Evolutionary conservation across 805 yeast species (phyloP).

Genomic region (Zygosaccharomyces bisporus): DNA sequence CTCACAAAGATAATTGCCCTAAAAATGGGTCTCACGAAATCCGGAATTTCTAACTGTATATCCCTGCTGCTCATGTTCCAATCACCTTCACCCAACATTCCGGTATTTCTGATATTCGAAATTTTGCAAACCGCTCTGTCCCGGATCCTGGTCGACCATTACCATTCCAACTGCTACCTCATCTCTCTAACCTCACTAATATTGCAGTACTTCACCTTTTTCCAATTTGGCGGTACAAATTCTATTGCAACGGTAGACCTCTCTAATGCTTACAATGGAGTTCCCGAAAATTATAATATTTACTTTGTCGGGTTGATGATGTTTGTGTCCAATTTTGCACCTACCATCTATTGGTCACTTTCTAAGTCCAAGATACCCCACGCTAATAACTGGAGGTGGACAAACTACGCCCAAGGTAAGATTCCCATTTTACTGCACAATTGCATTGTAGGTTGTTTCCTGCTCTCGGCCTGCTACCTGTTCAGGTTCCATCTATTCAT

Average conservation of each 20-base stretch:
- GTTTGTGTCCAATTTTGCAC: constrained; percentile 78
- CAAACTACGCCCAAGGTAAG: constrained; percentile 18
- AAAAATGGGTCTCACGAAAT: constrained; percentile 12
- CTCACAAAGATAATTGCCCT: constrained; percentile 31
- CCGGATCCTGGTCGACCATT: constrained; percentile 10
- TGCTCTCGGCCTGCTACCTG: constrained; percentile 64
- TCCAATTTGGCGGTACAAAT: constrained; percentile 86
- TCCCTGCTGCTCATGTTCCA: constrained; percentile 48
- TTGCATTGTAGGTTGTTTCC: constrained; percentile 52
- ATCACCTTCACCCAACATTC: constrained; percentile 46
- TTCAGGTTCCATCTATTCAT: constrained; percentile 85
- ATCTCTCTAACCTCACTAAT: constrained; percentile 37
- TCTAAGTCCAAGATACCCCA: constrained; percentile 24
- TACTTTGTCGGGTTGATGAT: constrained; percentile 72
- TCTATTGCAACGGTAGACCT: constrained; percentile 88
- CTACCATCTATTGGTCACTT: constrained; percentile 77
- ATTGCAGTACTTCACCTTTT: constrained; percentile 74
- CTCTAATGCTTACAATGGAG: constrained; percentile 89
- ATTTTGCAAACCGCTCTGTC: constrained; percentile 17
- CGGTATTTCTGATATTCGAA: constrained; percentile 44
- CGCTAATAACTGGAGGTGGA: constrained; percentile 14
- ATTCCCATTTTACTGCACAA: constrained; percentile 48
- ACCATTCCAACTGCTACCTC: constrained; percentile 12
- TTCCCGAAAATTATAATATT: constrained; percentile 60
- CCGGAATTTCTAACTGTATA: constrained; percentile 23